phyloP scores from a whole-genome alignment of 805 yeast genomes.

The Yarrowia sp. region DNA sequence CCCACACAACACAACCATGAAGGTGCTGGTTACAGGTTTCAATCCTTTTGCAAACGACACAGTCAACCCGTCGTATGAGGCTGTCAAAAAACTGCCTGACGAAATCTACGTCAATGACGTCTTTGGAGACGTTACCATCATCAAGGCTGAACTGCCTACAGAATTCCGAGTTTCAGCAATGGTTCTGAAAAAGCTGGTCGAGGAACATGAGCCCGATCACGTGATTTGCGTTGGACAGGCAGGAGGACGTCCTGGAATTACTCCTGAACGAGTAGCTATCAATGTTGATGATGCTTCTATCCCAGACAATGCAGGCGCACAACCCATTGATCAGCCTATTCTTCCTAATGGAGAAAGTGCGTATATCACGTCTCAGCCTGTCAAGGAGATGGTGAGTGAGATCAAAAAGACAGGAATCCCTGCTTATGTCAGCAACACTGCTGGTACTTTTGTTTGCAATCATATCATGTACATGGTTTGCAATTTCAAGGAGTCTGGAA shows the following conservation, averaged over 20 bases:
- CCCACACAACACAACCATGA: not conserved
- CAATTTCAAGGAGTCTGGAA: conserved; percentile 1
- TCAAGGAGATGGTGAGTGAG: not conserved
- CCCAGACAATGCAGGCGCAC: not conserved
- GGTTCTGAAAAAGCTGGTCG: not conserved
- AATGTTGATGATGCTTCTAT: conserved; percentile 10
- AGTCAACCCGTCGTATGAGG: conserved; percentile 19
- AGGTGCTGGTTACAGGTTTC: conserved; percentile 3
- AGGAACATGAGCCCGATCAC: not conserved
- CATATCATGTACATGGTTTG: conserved; percentile 9
- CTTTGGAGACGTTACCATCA: not conserved
- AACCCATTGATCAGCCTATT: not conserved
- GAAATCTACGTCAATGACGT: conserved; percentile 5
- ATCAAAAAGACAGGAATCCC: not conserved
- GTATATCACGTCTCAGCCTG: not conserved
- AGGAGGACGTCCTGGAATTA: conserved; percentile 19
- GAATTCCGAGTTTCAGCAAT: not conserved
- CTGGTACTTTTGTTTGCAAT: conserved; percentile 22
- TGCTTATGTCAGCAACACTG: not conserved
- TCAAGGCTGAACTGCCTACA: conserved; percentile 10
- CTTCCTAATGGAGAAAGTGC: not conserved
- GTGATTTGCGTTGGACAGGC: conserved; percentile 20
- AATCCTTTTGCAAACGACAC: conserved; percentile 1
- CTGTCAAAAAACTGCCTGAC: conserved; percentile 4
- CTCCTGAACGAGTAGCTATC: conserved; percentile 20